phyloP scores from a whole-genome alignment of 805 yeast genomes.

The Candida tibetensis region DNA sequence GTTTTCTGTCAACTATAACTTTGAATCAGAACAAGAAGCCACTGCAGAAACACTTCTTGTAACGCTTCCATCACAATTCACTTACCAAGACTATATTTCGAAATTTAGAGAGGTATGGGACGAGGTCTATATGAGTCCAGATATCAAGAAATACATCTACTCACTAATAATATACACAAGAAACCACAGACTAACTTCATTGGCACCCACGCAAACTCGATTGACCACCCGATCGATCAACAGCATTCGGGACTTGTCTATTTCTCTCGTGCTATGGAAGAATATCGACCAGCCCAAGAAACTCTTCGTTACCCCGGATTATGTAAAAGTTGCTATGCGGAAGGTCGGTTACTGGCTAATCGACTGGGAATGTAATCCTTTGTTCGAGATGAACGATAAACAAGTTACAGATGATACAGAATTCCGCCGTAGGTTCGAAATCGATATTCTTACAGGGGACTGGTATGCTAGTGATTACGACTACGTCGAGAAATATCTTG shows the following conservation, averaged over 20 bases:
- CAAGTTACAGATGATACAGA: constrained; percentile 6
- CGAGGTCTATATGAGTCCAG: constrained; percentile 31
- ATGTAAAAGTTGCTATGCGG: constrained; percentile 35
- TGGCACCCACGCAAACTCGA: constrained; percentile 35
- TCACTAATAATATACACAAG: constrained; percentile 37
- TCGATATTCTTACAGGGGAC: constrained; percentile 38
- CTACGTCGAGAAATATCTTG: constrained; percentile 28
- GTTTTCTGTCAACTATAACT: constrained; percentile 12
- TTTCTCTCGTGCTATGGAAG: constrained; percentile 25
- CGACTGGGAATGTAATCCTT: constrained; percentile 36
- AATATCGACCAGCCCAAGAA: constrained; percentile 4
- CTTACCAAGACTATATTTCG: constrained; percentile 2
- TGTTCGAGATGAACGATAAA: constrained; percentile 7
- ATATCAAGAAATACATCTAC: constrained; percentile 34
- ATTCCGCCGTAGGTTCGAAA: constrained; percentile 21
- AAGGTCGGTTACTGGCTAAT: constrained; percentile 44
- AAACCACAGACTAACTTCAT: constrained; percentile 37
- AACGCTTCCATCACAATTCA: background rate
- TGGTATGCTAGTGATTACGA: constrained; percentile 45
- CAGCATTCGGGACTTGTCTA: constrained; percentile 25
- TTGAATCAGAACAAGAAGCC: constrained; percentile 7
- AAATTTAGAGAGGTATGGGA: background rate
- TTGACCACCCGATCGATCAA: constrained; percentile 32
- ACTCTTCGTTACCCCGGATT: constrained; percentile 36
- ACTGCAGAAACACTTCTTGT: background rate